Base-by-base conservation (phyloP, 352 stramenopile species). In the Globisporangium rhizosaccharum region DNA sequence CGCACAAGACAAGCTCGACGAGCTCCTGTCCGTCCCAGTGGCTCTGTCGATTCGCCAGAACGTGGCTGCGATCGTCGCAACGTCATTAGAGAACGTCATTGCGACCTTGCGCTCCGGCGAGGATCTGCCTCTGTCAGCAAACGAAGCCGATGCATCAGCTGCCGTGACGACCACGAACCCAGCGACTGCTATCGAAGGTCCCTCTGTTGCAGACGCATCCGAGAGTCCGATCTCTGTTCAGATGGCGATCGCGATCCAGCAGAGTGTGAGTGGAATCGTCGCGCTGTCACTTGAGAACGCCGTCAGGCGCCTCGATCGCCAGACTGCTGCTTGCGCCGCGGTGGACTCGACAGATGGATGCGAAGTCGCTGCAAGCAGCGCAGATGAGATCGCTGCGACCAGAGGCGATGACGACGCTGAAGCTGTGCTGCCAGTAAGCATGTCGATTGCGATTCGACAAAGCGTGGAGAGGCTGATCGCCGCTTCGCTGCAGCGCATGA, bases 221-320 rank as follows among this genome's bases (percentile, higher is more conserved):
- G 25, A 61, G 15, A 17, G 51, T n/a, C 20, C 39, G 14, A 53
- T 79, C 51, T 72, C 68, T 4, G 60, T 72, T 4, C 63, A 72
- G 59, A 73, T 79, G 68, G 66, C 70, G 36, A 69, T 71, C 44
- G 66, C 73, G 8, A 73, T 79, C 58, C 65, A 62, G 46, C 62
- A 72, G 41, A 74, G 59, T 23, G 63, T 79, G 26, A 70, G 64
- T 3, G 68, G 60, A 4, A 72, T 79, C 53, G 64, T 79, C 26
- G 60, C 71, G 8, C 60, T 66, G 51, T 76, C 71, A 10, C 44
- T 79, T 15, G 68, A 74, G n/a, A 70, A 46, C 37, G 63, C 56
- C 33, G 52, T 71, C 26, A 18, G 55, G 6, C 68, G 63, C 8
- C 61, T 76, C 15, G 1, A 36, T 2, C 30, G 1, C 30, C 30